Evolutionary conservation across 495 filamentous ascomycete genomes (phyloP).

Genomic region (Trichoderma orchidacearum): DNA sequence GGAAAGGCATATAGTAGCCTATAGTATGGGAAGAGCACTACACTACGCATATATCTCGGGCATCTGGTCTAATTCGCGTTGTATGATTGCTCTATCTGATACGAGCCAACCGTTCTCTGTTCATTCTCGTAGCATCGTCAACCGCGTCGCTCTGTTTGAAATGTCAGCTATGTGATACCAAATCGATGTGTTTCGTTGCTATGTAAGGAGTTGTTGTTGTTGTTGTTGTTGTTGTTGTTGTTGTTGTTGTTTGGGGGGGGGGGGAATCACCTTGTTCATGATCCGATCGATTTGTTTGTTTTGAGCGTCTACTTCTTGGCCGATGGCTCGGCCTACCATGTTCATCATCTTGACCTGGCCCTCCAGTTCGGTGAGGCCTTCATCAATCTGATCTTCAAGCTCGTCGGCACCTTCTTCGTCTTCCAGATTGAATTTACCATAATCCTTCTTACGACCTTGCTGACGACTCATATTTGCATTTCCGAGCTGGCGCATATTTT

Average conservation of each 20-base stretch:
- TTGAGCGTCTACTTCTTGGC: slow-evolving; percentile 59
- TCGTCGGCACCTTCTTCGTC: slow-evolving; percentile 51
- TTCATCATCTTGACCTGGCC: slow-evolving; percentile 48
- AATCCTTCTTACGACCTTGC: slow-evolving; percentile 43
- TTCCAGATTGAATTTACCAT: slow-evolving; percentile 69
- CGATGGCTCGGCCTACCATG: slow-evolving; percentile 52
- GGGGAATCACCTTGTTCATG: slow-evolving; percentile 49
- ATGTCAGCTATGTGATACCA: slow-evolving; percentile 9
- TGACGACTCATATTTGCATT: not conserved
- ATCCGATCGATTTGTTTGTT: slow-evolving; percentile 65
- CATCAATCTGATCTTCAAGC: slow-evolving; percentile 61
- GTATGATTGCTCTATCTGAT: not conserved
- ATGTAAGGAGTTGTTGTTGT: too few relatives aligned
- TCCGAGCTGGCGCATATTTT: slow-evolving; percentile 38
- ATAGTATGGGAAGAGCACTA: not conserved
- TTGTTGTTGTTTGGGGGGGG: too few relatives aligned
- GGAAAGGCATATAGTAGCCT: not conserved
- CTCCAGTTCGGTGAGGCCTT: slow-evolving; percentile 26
- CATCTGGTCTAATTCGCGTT: too few relatives aligned
- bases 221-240: too few relatives aligned
- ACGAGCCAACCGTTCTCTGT: slow-evolving; percentile 3
- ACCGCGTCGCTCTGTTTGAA: slow-evolving; percentile 16
- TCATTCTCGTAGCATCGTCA: slow-evolving; percentile 13
- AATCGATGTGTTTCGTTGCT: too few relatives aligned
- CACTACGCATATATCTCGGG: too few relatives aligned